phyloP scores from a whole-genome alignment of 345 rosid species.

The Brassica juncea region DNA sequence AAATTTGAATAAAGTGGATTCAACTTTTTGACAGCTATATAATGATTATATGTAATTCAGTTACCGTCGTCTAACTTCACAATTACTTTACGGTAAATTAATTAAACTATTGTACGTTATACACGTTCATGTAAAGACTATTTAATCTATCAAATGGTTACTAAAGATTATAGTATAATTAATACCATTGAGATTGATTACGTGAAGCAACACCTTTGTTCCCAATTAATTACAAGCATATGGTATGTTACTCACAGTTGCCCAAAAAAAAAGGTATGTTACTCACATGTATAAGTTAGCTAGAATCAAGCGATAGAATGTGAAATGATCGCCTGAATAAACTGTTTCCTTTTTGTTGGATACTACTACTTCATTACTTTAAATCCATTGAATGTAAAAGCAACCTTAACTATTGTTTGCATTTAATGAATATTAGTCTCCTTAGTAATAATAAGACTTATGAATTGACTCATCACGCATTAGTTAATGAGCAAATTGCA shows the following conservation, averaged over 20 bases:
- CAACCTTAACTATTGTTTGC: conserved; percentile 14
- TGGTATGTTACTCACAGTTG: conserved; percentile 5
- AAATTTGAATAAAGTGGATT: neutral
- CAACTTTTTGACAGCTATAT: neutral
- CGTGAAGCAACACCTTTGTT: conserved; percentile 35
- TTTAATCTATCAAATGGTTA: conserved; percentile 16
- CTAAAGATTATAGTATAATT: neutral
- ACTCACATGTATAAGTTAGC: conserved; percentile 4
- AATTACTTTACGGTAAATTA: neutral
- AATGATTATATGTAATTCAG: too few relatives aligned
- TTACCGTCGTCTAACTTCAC: neutral
- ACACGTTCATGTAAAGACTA: neutral
- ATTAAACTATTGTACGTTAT: conserved; percentile 10
- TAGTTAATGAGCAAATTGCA: neutral
- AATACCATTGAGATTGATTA: neutral
- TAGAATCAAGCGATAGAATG: conserved; percentile 9
- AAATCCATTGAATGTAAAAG: neutral
- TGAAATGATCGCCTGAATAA: neutral
- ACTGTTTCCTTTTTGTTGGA: conserved; percentile 18
- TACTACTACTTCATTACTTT: neutral
- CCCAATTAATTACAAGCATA: conserved; percentile 10
- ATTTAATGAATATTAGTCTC: neutral
- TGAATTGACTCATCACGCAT: conserved; percentile 2
- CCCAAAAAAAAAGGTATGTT: neutral
- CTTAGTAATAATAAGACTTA: neutral